A percentile compares a stretch with the other conserved stretches of the same genome.
Conservation (phyloP, 768 basidiomycete species). For the Lepiota subincarnata region DNA sequence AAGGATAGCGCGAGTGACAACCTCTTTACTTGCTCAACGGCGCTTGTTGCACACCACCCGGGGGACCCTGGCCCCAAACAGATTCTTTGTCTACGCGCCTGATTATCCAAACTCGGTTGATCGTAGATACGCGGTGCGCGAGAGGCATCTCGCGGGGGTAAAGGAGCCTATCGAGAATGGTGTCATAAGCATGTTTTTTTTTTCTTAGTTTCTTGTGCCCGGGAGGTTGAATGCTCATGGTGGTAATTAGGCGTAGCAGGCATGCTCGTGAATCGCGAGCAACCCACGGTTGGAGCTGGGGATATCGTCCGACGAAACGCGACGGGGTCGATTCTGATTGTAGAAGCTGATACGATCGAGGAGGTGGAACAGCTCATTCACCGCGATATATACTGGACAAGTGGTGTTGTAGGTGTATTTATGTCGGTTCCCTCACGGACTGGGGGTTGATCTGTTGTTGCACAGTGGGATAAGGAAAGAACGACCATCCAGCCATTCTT, state of each 20-base stretch:
- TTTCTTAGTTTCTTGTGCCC: not conserved
- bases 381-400: slow-evolving; percentile 34
- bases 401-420: slow-evolving; percentile 32
- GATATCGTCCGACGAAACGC: slow-evolving; percentile 34
- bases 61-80: slow-evolving; percentile 17
- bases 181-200: slow-evolving; percentile 33
- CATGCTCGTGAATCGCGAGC: slow-evolving; percentile 42
- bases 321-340: slow-evolving; percentile 48
- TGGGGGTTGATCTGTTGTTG: not conserved
- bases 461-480: slow-evolving; percentile 60
- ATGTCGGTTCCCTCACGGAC: not conserved
- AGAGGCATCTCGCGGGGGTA: slow-evolving; percentile 38
- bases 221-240: not conserved
- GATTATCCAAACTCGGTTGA: slow-evolving; percentile 39
- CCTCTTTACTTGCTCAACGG: not conserved
- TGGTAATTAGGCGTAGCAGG: slow-evolving; percentile 41
- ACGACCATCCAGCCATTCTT: slow-evolving; percentile 44
- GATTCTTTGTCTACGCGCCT: slow-evolving; percentile 53
- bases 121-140: slow-evolving; percentile 42
- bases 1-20: not conserved
- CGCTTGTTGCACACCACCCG: not conserved
- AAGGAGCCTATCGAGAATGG: slow-evolving; percentile 34
- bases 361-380: slow-evolving; percentile 30
- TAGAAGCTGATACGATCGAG: slow-evolving; percentile 48
- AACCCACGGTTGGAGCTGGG: slow-evolving; percentile 23